phyloP scores from a whole-genome alignment of 2,329 filamentous ascomycete species.

The Xenoacremonium recifei region DNA sequence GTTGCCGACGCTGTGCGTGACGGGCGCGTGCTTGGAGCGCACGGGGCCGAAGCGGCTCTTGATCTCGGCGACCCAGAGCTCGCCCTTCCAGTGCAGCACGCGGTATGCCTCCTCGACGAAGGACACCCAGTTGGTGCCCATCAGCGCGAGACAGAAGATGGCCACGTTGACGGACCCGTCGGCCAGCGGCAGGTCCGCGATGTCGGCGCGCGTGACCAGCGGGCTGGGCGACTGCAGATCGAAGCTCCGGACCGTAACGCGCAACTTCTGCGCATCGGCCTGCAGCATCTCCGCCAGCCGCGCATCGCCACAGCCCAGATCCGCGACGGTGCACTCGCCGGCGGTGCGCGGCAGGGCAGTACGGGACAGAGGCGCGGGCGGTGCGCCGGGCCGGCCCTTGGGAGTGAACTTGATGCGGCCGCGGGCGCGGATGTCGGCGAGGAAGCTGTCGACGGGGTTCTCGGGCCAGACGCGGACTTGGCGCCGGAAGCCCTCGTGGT shows the following conservation, averaged over 20 bases:
- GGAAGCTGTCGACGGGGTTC: conserved; percentile 90
- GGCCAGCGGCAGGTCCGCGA: conserved; percentile 74
- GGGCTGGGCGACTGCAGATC: conserved; percentile 78
- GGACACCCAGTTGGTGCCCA: conserved; percentile 98
- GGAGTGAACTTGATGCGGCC: conserved; percentile 48
- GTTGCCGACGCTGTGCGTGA: conserved; percentile 71
- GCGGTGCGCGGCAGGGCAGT: conserved; percentile 68
- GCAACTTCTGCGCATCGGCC: conserved; percentile 61
- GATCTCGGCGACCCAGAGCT: conserved; percentile 97
- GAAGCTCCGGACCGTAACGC: conserved; percentile 76
- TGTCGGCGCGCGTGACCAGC: conserved; percentile 85
- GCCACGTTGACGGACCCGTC: conserved; percentile 80
- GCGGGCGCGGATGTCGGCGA: conserved; percentile 67
- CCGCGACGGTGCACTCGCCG: conserved; percentile 76
- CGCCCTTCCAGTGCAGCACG: conserved; percentile 87
- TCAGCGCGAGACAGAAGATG: conserved; percentile 93
- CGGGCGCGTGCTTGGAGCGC: conserved; percentile 36
- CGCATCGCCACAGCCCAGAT: conserved; percentile 92
- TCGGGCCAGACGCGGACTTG: conserved; percentile 96
- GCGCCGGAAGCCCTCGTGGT: conserved; percentile 92
- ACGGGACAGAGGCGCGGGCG: conserved; percentile 24
- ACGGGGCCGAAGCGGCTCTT: conserved; percentile 75
- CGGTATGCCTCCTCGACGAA: conserved; percentile 97
- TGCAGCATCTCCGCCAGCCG: conserved; percentile 71
- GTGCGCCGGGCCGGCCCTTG: conserved; percentile 28